Conservation (phyloP, 352 stramenopile species). For the Phytopythium delawarense region DNA sequence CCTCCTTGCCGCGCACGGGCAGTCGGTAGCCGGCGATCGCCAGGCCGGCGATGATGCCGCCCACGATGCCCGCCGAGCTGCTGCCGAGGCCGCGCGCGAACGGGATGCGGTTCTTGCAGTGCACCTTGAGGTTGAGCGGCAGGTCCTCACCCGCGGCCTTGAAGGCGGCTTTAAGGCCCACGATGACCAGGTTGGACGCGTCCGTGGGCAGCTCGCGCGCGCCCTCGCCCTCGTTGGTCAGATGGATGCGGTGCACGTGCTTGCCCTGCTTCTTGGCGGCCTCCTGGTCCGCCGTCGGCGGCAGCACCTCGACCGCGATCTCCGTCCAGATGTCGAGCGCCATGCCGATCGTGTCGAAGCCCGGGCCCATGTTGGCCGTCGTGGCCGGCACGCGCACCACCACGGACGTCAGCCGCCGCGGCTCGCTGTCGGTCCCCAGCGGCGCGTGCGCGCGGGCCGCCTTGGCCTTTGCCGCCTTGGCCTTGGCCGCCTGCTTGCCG, state of each 20-base stretch:
- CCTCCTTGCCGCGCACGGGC: constrained; percentile 87
- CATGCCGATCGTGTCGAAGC: constrained; percentile 98
- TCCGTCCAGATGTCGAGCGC: constrained; percentile 99
- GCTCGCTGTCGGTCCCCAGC: constrained; percentile 23
- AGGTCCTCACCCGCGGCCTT: constrained; percentile 92
- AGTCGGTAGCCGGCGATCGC: constrained; percentile 94
- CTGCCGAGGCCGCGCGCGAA: constrained; percentile 96
- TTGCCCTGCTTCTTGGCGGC: constrained; percentile 5
- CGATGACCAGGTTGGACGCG: constrained; percentile 91
- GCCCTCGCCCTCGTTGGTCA: constrained; percentile 97
- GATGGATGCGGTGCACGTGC: constrained; percentile 83
- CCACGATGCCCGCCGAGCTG: constrained; percentile 98
- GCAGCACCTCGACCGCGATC: constrained; percentile 92
- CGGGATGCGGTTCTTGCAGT: constrained; percentile 97
- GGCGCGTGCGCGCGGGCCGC: constrained; percentile 16
- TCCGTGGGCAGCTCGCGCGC: constrained; percentile 88
- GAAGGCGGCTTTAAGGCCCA: constrained; percentile 95
- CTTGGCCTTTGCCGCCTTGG: constrained; percentile 12
- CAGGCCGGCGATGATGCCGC: constrained; percentile 97
- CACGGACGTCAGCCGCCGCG: constrained; percentile 76
- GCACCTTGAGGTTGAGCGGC: constrained; percentile 92
- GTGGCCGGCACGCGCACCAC: constrained; percentile 98
- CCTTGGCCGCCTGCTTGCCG: constrained; percentile 32
- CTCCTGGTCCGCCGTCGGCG: constrained; percentile 15
- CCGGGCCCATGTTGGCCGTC: constrained; percentile 97